These are phyloP conservation scores for Calonectria pauciramosa DNA, from an alignment of 2,329 filamentous ascomycete genomes.

Conservation along the genomic window DNA sequence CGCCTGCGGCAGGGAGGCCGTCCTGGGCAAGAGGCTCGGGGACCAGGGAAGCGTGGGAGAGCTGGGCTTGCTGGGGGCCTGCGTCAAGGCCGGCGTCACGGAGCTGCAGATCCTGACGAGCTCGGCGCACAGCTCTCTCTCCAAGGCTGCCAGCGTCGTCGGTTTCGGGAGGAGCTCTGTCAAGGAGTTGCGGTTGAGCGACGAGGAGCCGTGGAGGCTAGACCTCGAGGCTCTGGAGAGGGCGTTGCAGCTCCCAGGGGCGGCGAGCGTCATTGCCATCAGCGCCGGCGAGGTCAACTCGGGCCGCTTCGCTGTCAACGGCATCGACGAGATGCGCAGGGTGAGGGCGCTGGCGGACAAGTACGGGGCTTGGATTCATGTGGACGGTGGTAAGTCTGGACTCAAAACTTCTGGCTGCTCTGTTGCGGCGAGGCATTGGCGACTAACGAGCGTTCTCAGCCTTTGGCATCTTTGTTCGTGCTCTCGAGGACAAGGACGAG, in stretches of 20 bases:
- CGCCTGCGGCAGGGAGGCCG: conserved; percentile 74
- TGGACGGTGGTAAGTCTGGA: conserved; percentile 76
- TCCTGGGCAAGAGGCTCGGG: conserved; percentile 60
- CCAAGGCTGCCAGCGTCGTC: conserved; percentile 85
- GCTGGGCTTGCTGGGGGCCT: conserved; percentile 77
- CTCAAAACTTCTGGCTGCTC: background rate
- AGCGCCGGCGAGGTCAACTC: conserved; percentile 94
- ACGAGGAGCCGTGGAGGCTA: conserved; percentile 75
- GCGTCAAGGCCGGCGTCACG: conserved; percentile 72
- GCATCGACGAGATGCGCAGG: conserved; percentile 70
- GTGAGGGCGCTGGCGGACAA: conserved; percentile 79
- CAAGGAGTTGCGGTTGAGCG: conserved; percentile 67
- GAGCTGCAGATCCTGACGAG: conserved; percentile 85
- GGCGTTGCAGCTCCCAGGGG: conserved; percentile 64
- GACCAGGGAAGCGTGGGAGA: conserved; percentile 69
- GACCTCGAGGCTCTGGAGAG: conserved; percentile 76
- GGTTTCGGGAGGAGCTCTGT: conserved; percentile 82
- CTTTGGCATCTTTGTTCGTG: conserved; percentile 85
- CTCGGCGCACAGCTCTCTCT: conserved; percentile 85
- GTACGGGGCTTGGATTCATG: conserved; percentile 87
- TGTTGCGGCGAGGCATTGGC: background rate
- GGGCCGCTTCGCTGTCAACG: conserved; percentile 78
- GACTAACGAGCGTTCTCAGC: conserved; percentile 61
- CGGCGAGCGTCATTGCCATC: conserved; percentile 82
- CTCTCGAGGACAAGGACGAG: conserved; percentile 69